phyloP scores from a whole-genome alignment of 129 eudicot genomes.

The Flaveria brownii region DNA sequence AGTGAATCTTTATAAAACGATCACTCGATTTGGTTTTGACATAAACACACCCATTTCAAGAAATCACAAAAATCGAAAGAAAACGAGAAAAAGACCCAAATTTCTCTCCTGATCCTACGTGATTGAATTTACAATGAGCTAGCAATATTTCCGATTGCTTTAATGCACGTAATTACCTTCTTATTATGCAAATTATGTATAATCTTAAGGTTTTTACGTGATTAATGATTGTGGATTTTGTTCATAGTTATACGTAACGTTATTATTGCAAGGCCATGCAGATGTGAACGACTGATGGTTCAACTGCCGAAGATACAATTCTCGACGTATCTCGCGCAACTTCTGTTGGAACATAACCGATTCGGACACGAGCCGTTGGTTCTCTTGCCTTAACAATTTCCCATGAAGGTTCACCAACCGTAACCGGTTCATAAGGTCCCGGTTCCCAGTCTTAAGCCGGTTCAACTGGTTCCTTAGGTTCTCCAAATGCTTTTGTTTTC shows the following conservation, averaged over 20 bases:
- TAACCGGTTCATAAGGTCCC: conserved; percentile 71
- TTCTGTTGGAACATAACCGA: conserved; percentile 53
- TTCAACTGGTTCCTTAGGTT: conserved; percentile 59
- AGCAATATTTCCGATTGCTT: conserved; percentile 8
- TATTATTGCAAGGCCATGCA: conserved; percentile 66
- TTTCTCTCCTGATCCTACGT: conserved; percentile 33
- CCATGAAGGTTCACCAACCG: conserved; percentile 42
- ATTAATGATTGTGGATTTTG: conserved; percentile 48
- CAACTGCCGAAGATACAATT: conserved; percentile 51
- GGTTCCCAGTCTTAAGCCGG: conserved; percentile 52
- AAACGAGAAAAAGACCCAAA: background rate
- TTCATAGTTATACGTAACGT: conserved; percentile 42
- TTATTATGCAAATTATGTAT: background rate
- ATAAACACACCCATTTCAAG: conserved; percentile 29
- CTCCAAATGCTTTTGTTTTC: conserved; percentile 82
- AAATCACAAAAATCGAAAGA: conserved; percentile 17
- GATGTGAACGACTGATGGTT: conserved; percentile 43
- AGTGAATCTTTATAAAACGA: conserved; percentile 41
- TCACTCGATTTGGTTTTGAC: conserved; percentile 37
- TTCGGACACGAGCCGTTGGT: conserved; percentile 54
- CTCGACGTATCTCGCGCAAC: conserved; percentile 57
- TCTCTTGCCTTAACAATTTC: conserved; percentile 50
- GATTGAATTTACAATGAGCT: conserved; percentile 31
- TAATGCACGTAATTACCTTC: conserved; percentile 27
- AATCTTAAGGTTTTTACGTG: conserved; percentile 23